Base-by-base conservation (phyloP, 306 rosid genomes). In the Begonia fuchsioides region DNA sequence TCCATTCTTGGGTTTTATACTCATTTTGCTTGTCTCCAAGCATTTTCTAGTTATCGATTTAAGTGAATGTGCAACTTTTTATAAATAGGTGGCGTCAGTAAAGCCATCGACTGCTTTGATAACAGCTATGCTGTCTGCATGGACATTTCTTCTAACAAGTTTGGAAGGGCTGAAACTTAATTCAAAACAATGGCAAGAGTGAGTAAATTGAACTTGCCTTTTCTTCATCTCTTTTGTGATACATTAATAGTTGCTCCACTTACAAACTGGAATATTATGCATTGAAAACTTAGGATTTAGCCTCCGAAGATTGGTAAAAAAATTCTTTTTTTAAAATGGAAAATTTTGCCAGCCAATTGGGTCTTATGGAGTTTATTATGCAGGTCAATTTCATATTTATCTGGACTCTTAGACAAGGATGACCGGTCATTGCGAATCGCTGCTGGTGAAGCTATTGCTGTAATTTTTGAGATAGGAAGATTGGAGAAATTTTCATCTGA, bases 81-180 rank as follows among this genome's bases (percentile, higher is more conserved):
- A 38, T n/a, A n/a, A n/a, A 18, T 50, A 90, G 98, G 98, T 81
- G 15, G 77, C 68, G 58, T 84, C 79, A 44, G 75, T 60, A 69
- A 90, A 79, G 66, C 92, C 83, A n/a, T 76, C 92, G 6, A 63
- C 77, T 16, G 56, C 70, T 19, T 16, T 75, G 39, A 84, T 81
- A 68, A 66, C 81, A 3, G 59, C 72, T n/a, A 77, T 81, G 79
- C 87, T 84, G 53, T 81, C 80, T 60, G 66, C 95, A 0, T 90
- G 98, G 98, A 70, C 95, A 49, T 90, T 90, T 71, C 90, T 90
- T 69, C 94, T 90, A 19, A 81, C 98, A 12, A 85, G 92, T 15
- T 40, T 75, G 59, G 67, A 65, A 17, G 66, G 59, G 6, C 51
- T 77, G 77, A 84, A 67, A 65, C 79, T 85, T 61, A 79, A 81